Evolutionary conservation across 2,329 filamentous ascomycete genomes (phyloP).

Genomic region (Colletotrichum tanaceti): DNA sequence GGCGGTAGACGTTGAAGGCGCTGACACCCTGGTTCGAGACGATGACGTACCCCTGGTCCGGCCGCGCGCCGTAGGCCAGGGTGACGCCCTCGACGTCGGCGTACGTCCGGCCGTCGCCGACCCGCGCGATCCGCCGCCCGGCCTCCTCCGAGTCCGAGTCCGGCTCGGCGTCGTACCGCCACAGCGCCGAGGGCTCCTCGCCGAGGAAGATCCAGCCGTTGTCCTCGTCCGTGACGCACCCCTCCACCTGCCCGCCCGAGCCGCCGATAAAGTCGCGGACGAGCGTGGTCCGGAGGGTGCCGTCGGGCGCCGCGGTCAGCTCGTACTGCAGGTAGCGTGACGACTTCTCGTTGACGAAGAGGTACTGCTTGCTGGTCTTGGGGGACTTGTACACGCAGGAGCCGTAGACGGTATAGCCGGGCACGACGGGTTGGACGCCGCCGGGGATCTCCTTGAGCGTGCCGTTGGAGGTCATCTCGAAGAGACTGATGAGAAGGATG

Average conservation of each 20-base stretch:
- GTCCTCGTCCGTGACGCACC: conserved; percentile 63
- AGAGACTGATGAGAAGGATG: conserved; percentile 53
- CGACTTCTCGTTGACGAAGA: conserved; percentile 66
- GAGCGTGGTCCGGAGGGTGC: conserved; percentile 57
- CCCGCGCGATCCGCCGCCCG: conserved; percentile 52
- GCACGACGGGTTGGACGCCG: conserved; percentile 58
- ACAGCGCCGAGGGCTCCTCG: conserved; percentile 63
- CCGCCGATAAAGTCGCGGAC: conserved; percentile 64
- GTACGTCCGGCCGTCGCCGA: conserved; percentile 60
- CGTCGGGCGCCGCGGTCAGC: conserved; percentile 54
- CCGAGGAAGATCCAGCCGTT: conserved; percentile 63
- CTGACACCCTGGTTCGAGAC: conserved; percentile 66
- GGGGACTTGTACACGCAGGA: conserved; percentile 63
- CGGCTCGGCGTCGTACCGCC: conserved; percentile 65
- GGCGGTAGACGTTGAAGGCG: conserved; percentile 63
- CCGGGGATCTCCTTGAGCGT: conserved; percentile 56
- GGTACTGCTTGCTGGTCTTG: conserved; percentile 60
- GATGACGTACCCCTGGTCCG: conserved; percentile 60
- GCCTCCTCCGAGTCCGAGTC: conserved; percentile 49
- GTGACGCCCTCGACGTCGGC: conserved; percentile 67
- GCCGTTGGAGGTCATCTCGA: conserved; percentile 61
- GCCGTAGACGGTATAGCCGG: conserved; percentile 62
- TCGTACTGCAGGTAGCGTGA: conserved; percentile 66
- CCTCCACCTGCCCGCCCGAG: conserved; percentile 64
- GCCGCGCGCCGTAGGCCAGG: conserved; percentile 57